Base-by-base conservation (phyloP, 768 basidiomycete genomes). In the Xerocomus brunneocitrinus region DNA sequence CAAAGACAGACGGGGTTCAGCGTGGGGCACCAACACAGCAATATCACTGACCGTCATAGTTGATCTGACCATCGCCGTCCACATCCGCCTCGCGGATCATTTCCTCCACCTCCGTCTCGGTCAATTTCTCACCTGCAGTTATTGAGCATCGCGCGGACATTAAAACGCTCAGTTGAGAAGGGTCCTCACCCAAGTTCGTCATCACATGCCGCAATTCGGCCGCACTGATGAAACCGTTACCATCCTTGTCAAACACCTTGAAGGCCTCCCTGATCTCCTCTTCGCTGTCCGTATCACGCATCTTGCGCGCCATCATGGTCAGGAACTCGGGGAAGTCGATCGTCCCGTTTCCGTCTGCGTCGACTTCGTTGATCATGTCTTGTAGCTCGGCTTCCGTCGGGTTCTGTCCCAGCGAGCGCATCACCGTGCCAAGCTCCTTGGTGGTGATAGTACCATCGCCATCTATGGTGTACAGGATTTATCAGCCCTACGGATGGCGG, bases 41-140 rank as follows among this genome's bases (percentile, higher is more conserved):
- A 19, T 16, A 22, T 8, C 59, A 64, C 79, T 52, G 54, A 86
- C 87, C 87, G 2, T 89, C 84, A 67, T 89, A 92, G 72, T 90
- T 87, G 73, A 91, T 89, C 73, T 91, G 89, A n/a, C 91, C 91
- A 69, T 93, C 91, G 48, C 94, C 93, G 65, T 97, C 91, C 47
- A 91, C 79, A 67, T 97, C 93, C 52, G 93, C 94, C 74, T 97
- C 94, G 50, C 92, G 85, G 68, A 97, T 97, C 93, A 97, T 95
- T 77, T 95, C 93, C 56, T 91, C 89, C 58, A 95, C 91, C 72
- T 95, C 93, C 8, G 66, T 77, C 58, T 94, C 91, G 12, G 89
- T 79, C 53, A 94, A 76, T 71, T 92, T 93, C 78, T 95, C 92
- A 53, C 90, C 89, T 84, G 65, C 58, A 58, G 16, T 32, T 22